These are phyloP conservation scores for Serendipita sp. DNA, from an alignment of 768 basidiomycete species.

Conservation along the genomic window DNA sequence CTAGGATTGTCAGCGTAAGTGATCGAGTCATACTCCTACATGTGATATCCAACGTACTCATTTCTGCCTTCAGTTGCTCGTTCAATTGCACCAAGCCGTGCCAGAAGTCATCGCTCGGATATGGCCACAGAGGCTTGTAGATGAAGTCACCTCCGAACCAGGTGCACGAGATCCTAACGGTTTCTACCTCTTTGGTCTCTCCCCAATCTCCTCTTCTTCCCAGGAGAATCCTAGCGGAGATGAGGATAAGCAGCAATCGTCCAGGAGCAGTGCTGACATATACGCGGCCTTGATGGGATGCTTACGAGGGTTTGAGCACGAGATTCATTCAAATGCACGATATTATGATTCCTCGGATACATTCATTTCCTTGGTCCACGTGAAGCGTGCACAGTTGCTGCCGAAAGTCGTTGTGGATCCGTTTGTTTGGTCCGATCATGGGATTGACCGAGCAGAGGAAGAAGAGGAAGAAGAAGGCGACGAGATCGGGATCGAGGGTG, in stretches of 20 bases:
- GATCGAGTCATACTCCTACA: not conserved
- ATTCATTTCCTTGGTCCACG: slow-evolving; percentile 10
- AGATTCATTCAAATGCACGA: slow-evolving; percentile 11
- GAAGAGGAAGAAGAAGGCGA: slow-evolving; percentile 10
- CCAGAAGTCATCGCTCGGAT: slow-evolving; percentile 10
- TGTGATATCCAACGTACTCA: not conserved
- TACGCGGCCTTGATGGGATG: not conserved
- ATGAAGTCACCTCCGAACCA: not conserved
- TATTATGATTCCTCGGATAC: slow-evolving; percentile 13
- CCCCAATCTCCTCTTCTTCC: not conserved
- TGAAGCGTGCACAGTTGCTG: not conserved
- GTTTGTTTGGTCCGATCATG: slow-evolving; percentile 13
- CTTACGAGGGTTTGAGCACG: slow-evolving; percentile 12
- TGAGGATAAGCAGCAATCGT: not conserved
- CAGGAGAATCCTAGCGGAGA: too few relatives aligned
- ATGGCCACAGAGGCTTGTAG: slow-evolving; percentile 15
- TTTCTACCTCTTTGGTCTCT: slow-evolving; percentile 16
- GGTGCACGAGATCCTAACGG: slow-evolving; percentile 5
- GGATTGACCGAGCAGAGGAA: slow-evolving; percentile 11
- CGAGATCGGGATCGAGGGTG: not conserved
- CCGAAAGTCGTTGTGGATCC: slow-evolving; percentile 7
- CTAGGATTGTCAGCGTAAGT: slow-evolving; percentile 15
- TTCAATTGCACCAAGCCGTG: slow-evolving; percentile 12
- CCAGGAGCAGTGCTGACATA: slow-evolving; percentile 5
- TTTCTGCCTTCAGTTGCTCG: slow-evolving; percentile 12